A percentile compares a stretch with the other conserved stretches of the same genome.
Evolutionary conservation across 2,329 filamentous ascomycete species (phyloP).

Genomic region (Curvularia eragrostidis): DNA sequence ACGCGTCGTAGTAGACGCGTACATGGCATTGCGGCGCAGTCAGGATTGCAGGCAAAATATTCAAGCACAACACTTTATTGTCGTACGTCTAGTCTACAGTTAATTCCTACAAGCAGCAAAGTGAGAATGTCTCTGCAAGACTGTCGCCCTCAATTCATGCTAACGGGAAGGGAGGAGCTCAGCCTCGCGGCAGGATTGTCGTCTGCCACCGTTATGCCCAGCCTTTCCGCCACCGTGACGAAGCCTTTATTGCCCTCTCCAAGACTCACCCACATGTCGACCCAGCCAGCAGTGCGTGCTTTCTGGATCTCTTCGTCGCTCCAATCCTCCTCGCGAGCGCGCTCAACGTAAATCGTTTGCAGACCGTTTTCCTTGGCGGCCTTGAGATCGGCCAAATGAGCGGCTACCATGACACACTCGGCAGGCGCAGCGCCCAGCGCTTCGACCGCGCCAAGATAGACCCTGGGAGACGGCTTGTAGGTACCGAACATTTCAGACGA

Average conservation of each 20-base stretch:
- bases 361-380: conserved; percentile 70
- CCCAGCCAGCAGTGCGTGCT: conserved; percentile 63
- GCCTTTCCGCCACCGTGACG: conserved; percentile 50
- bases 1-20: background rate
- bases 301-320: conserved; percentile 58
- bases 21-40: background rate
- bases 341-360: conserved; percentile 76
- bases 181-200: conserved; percentile 11
- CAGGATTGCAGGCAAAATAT: background rate
- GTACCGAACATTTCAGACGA: conserved; percentile 74
- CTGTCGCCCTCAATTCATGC: background rate
- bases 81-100: background rate
- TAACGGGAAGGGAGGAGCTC: conserved; percentile 20
- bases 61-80: background rate
- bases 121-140: background rate
- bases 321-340: conserved; percentile 70
- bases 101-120: background rate
- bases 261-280: conserved; percentile 62
- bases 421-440: conserved; percentile 63
- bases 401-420: conserved; percentile 78
- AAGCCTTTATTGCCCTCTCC: conserved; percentile 58
- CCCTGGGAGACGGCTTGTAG: conserved; percentile 74
- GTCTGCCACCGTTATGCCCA: conserved; percentile 39
- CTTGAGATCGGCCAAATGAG: conserved; percentile 73
- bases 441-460: conserved; percentile 72